These are phyloP conservation scores for Penicillium paxilli DNA, from an alignment of 495 filamentous ascomycete species.

Conservation along the genomic window DNA sequence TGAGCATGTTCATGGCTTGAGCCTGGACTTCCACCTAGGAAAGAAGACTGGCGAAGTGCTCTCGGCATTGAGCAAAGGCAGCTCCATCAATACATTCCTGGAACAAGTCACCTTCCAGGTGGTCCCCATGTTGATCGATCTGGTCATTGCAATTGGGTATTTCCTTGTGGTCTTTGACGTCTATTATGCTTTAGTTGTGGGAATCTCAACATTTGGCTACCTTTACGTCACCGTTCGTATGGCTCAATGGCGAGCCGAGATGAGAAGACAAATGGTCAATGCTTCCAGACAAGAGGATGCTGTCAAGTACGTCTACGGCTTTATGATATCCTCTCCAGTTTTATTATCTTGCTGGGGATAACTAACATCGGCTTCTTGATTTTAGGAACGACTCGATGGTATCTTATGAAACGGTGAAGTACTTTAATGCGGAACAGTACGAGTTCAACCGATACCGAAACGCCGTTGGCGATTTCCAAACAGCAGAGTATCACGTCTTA, in stretches of 20 bases:
- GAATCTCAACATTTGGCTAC: slow-evolving; percentile 92
- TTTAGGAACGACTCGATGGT: slow-evolving; percentile 92
- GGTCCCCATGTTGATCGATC: slow-evolving; percentile 89
- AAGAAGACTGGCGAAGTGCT: slow-evolving; percentile 97
- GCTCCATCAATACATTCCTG: slow-evolving; percentile 93
- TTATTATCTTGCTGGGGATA: not conserved
- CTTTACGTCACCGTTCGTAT: slow-evolving; percentile 93
- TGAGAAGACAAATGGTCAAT: slow-evolving; percentile 90
- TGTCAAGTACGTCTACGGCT: slow-evolving; percentile 61
- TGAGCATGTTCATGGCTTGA: slow-evolving; percentile 93
- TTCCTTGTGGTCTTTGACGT: slow-evolving; percentile 80
- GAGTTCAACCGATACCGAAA: slow-evolving; percentile 84
- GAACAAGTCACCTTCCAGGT: slow-evolving; percentile 96
- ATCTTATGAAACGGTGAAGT: slow-evolving; percentile 98
- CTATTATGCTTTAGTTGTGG: slow-evolving; percentile 89
- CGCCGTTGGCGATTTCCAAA: slow-evolving; percentile 80
- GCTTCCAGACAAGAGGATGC: slow-evolving; percentile 92
- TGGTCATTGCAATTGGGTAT: slow-evolving; percentile 82
- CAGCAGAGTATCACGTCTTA: slow-evolving; percentile 82
- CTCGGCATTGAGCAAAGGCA: slow-evolving; percentile 92
- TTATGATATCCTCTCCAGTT: not conserved
- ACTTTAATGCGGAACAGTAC: slow-evolving; percentile 95
- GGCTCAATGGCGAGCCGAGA: slow-evolving; percentile 89
- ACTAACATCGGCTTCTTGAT: not conserved
- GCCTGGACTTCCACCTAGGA: slow-evolving; percentile 92